phyloP scores from a whole-genome alignment of 2,329 filamentous ascomycete genomes.

The Sclerotinia trifoliorum region DNA sequence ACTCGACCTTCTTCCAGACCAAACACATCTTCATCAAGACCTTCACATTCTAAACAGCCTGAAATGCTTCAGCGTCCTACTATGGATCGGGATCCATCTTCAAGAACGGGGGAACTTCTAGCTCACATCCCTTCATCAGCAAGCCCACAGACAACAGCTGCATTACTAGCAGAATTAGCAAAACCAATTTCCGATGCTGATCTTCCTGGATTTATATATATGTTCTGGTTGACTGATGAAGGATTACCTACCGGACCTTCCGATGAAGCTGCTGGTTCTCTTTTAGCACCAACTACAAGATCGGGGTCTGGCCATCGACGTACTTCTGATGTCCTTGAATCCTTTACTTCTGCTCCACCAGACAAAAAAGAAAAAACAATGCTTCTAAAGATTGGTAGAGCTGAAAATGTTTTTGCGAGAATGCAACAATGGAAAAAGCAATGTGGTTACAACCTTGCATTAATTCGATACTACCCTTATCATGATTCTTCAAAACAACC shows the following conservation, averaged over 20 bases:
- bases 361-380: constrained; percentile 54
- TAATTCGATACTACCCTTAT: constrained; percentile 92
- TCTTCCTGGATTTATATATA: constrained; percentile 93
- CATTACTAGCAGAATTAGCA: constrained; percentile 71
- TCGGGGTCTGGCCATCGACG: constrained; percentile 42
- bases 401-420: constrained; percentile 81
- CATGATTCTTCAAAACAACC: constrained; percentile 38
- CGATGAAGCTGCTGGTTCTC: constrained; percentile 57
- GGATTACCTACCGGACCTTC: constrained; percentile 54
- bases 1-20: constrained; percentile 15
- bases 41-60: constrained; percentile 17
- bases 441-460: constrained; percentile 82
- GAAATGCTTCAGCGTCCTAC: constrained; percentile 32
- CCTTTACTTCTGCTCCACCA: constrained; percentile 46
- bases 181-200: constrained; percentile 72
- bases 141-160: constrained; percentile 65
- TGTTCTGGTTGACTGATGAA: constrained; percentile 89
- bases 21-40: constrained; percentile 24
- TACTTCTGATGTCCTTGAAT: constrained; percentile 55
- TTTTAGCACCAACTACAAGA: constrained; percentile 53
- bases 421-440: constrained; percentile 93
- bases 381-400: constrained; percentile 65
- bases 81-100: constrained; percentile 36
- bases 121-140: constrained; percentile 68
- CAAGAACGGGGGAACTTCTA: constrained; percentile 49